Conservation (phyloP, 768 basidiomycete species). For the Tulasnella sp. region DNA sequence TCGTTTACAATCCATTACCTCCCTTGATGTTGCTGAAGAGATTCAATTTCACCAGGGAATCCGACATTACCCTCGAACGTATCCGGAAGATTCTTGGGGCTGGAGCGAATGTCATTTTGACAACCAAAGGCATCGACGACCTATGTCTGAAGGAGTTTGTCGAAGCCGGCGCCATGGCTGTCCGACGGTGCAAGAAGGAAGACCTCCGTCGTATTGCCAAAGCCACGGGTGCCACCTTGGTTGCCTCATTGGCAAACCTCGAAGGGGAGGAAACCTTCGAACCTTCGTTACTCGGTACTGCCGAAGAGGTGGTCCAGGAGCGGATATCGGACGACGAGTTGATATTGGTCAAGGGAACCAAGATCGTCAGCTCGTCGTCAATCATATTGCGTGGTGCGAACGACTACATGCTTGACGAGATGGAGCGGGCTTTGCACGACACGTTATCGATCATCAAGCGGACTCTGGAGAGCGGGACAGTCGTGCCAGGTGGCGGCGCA, state of each 20-base stretch:
- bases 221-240: constrained; percentile 88
- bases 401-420: constrained; percentile 99
- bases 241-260: constrained; percentile 86
- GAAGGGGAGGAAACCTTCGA: constrained; percentile 99
- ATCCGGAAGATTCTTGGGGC: constrained; percentile 91
- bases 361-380: constrained; percentile 85
- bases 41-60: constrained; percentile 44
- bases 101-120: constrained; percentile 93
- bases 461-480: constrained; percentile 87
- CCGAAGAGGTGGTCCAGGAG: constrained; percentile 95
- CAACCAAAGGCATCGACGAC: constrained; percentile 98
- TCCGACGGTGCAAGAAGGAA: constrained; percentile 93
- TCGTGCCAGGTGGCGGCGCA: constrained; percentile 95
- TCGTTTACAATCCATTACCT: constrained; percentile 20
- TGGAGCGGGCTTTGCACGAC: constrained; percentile 95
- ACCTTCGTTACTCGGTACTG: constrained; percentile 73
- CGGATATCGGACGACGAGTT: constrained; percentile 97
- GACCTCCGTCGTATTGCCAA: constrained; percentile 94
- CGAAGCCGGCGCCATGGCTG: constrained; percentile 98
- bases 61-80: constrained; percentile 90
- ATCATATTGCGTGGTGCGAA: constrained; percentile 94
- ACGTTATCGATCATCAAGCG: constrained; percentile 91
- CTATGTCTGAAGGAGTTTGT: constrained; percentile 97
- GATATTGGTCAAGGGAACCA: constrained; percentile 95
- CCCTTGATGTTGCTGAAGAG: background rate